Percentiles rank a stretch among this genome's conserved stretches.
Conservation (phyloP, 129 eudicot species). For the Centaurea solstitialis region DNA sequence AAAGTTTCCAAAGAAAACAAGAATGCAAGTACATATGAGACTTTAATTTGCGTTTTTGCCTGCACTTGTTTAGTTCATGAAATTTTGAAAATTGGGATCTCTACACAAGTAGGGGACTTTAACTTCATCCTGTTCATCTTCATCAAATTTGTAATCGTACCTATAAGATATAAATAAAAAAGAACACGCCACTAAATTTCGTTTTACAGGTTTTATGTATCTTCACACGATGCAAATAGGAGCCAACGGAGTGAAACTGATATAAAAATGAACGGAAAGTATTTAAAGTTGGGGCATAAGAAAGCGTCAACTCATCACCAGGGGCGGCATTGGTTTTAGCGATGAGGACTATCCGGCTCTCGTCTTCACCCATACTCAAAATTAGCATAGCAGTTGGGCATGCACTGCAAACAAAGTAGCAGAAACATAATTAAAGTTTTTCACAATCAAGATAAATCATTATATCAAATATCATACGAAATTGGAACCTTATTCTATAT, state of each 20-base stretch:
- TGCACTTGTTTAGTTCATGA: conserved; percentile 47
- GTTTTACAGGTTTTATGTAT: not conserved
- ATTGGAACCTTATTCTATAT: conserved; percentile 56
- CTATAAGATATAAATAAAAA: conserved; percentile 33
- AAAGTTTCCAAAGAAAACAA: too few species aligned
- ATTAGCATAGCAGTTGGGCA: conserved; percentile 97
- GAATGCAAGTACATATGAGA: not conserved
- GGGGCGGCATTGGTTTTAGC: conserved; percentile 78
- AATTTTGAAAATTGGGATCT: conserved; percentile 76
- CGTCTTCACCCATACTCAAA: conserved; percentile 69
- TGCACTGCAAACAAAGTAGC: conserved; percentile 59
- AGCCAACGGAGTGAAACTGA: not conserved
- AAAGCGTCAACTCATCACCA: conserved; percentile 81
- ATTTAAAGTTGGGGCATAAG: not conserved
- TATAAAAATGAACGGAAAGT: not conserved
- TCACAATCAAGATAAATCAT: not conserved
- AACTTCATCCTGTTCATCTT: conserved; percentile 74
- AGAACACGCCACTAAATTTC: not conserved
- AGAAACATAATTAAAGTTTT: not conserved
- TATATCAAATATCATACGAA: not conserved
- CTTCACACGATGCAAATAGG: not conserved
- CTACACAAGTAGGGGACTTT: conserved; percentile 81
- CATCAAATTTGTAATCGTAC: conserved; percentile 86
- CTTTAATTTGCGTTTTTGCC: not conserved
- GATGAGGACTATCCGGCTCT: conserved; percentile 82